These are phyloP conservation scores for Gossypium trilobum DNA, from an alignment of 441 rosid genomes.

Conservation along the genomic window DNA sequence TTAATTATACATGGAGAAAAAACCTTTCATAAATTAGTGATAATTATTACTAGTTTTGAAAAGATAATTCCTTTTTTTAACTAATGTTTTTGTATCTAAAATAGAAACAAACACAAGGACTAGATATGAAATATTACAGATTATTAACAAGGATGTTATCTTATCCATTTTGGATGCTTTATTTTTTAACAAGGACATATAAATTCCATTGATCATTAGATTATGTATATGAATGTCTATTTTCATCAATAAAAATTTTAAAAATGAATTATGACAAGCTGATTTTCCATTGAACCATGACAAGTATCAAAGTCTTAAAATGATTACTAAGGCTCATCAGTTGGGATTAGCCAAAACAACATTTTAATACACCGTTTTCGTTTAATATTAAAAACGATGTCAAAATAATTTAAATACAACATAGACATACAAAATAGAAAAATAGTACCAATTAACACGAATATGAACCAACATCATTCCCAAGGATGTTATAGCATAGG, in stretches of 20 bases:
- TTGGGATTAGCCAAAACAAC: not conserved
- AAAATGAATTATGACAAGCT: not conserved
- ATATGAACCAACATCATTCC: not conserved
- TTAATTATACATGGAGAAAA: not conserved
- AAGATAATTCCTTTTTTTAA: not conserved
- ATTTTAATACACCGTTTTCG: not conserved
- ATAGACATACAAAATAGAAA: not conserved
- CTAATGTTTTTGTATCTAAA: not conserved
- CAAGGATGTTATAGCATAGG: not conserved
- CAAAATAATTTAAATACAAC: not conserved
- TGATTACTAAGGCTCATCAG: not conserved
- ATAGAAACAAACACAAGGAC: not conserved
- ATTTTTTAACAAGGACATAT: not conserved
- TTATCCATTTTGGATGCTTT: not conserved
- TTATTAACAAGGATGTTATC: not conserved
- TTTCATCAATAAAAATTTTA: not conserved
- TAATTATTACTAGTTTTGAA: not conserved
- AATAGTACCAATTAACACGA: not conserved
- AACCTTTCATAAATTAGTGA: not conserved
- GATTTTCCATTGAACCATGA: not conserved
- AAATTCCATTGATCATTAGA: not conserved
- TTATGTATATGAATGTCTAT: not conserved
- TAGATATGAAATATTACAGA: not conserved
- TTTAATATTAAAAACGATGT: not conserved
- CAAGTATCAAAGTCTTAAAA: not conserved